Evolutionary conservation across 768 basidiomycete genomes (phyloP).

Genomic region (Trichaptum fuscoviolaceum): DNA sequence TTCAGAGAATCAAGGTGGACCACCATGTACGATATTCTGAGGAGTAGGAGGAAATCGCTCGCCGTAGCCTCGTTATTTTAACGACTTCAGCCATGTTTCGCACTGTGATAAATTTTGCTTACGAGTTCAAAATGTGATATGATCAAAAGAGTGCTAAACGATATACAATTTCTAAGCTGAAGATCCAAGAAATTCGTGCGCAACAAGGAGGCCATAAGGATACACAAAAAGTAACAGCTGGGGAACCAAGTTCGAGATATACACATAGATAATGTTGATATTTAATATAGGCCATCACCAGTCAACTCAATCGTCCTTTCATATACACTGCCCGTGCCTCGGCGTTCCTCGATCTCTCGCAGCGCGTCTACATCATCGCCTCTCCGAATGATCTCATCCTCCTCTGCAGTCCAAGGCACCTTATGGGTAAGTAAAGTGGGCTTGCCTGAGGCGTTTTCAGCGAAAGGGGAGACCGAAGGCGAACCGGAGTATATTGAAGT

Average conservation of each 20-base stretch:
- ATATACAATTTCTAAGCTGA: neutral
- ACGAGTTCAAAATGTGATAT: no score
- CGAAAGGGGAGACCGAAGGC: neutral
- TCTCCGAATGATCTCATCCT: neutral
- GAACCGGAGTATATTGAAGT: neutral
- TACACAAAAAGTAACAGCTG: neutral
- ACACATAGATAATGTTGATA: neutral
- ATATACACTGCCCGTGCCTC: neutral
- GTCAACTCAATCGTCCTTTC: neutral
- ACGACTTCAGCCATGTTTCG: no score
- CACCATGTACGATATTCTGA: neutral
- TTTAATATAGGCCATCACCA: neutral
- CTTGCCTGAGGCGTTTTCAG: neutral
- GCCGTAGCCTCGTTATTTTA: no score
- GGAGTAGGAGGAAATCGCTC: neutral
- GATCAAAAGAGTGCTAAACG: no score
- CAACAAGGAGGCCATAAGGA: neutral
- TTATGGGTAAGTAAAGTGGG: neutral
- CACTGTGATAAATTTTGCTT: no score
- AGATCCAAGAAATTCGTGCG: neutral
- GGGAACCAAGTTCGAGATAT: neutral
- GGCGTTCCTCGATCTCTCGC: neutral
- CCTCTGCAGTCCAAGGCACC: neutral
- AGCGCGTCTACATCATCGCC: neutral
- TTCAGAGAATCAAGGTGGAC: neutral